A percentile compares a stretch with the other conserved stretches of the same genome.
phyloP scores from a whole-genome alignment of 768 basidiomycete genomes.

The Kwoniella sp. region DNA sequence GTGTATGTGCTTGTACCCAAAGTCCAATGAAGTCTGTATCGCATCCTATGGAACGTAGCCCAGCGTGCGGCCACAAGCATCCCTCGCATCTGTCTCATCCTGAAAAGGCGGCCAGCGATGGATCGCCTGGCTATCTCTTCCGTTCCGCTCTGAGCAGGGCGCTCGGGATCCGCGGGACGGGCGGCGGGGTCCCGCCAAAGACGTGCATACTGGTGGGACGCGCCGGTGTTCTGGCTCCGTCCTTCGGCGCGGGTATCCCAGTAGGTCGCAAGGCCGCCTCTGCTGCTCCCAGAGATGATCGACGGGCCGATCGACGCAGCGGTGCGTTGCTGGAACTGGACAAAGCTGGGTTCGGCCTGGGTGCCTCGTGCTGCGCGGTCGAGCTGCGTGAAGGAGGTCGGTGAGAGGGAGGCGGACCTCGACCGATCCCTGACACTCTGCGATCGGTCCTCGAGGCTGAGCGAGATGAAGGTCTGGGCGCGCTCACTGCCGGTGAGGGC shows the following conservation, averaged over 20 bases:
- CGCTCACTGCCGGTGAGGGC: constrained; percentile 16
- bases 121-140: background rate
- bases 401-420: constrained; percentile 28
- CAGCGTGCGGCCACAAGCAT: too few species aligned
- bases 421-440: constrained; percentile 12
- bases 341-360: too few species aligned
- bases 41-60: background rate
- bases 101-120: background rate
- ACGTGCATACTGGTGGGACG: constrained; percentile 34
- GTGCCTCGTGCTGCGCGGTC: too few species aligned
- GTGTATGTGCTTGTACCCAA: too few species aligned
- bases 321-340: background rate
- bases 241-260: constrained; percentile 26
- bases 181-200: constrained; percentile 31
- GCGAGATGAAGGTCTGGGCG: constrained; percentile 6
- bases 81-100: background rate
- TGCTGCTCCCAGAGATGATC: constrained; percentile 26
- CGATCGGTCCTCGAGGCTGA: constrained; percentile 4
- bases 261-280: constrained; percentile 14
- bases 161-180: constrained; percentile 42
- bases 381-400: background rate
- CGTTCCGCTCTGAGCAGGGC: constrained; percentile 22
- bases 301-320: constrained; percentile 11
- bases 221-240: background rate
- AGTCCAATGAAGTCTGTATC: too few species aligned